Evolutionary conservation across 208 protist species (phyloP).

Genomic region (Sergeia podlipaevii): DNA sequence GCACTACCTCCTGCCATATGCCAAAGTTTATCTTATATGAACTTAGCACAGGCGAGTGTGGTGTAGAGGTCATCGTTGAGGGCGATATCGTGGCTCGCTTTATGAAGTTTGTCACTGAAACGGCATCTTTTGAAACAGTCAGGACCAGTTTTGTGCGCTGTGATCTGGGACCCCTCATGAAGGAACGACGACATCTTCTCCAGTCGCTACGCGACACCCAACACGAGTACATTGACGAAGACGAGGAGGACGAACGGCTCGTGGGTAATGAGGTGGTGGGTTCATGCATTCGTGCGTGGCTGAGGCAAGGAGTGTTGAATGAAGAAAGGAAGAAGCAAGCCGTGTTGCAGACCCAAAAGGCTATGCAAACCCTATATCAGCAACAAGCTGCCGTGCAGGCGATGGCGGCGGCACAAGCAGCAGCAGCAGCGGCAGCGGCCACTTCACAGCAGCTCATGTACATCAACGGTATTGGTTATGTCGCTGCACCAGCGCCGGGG

Average conservation of each 20-base stretch:
- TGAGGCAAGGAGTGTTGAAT: constrained; percentile 23
- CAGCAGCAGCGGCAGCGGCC: too few relatives aligned
- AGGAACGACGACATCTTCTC: constrained; percentile 61
- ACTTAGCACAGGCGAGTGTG: constrained; percentile 30
- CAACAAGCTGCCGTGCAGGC: constrained; percentile 9
- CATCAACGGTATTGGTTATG: constrained; percentile 11
- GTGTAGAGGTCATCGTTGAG: constrained; percentile 59
- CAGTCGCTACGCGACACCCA: constrained; percentile 41
- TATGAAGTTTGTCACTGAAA: constrained; percentile 79
- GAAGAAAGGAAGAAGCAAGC: constrained; percentile 36
- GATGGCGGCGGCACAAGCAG: constrained; percentile 17
- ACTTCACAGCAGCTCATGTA: too few relatives aligned
- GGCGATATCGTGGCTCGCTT: constrained; percentile 56
- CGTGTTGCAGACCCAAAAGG: constrained; percentile 14
- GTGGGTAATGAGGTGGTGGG: constrained; percentile 46
- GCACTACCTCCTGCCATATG: constrained; percentile 19
- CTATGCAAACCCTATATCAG: constrained; percentile 3
- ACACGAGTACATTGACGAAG: constrained; percentile 47
- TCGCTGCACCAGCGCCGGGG: neutral
- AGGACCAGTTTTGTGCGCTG: constrained; percentile 68
- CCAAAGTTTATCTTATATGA: constrained; percentile 36
- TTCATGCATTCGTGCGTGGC: constrained; percentile 44
- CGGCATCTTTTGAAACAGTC: constrained; percentile 62
- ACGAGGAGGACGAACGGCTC: constrained; percentile 59
- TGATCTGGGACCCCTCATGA: constrained; percentile 67